Evolutionary conservation across 192 early-diverging fungal species (phyloP).

Genomic region (Pecoramyces ruminantium): DNA sequence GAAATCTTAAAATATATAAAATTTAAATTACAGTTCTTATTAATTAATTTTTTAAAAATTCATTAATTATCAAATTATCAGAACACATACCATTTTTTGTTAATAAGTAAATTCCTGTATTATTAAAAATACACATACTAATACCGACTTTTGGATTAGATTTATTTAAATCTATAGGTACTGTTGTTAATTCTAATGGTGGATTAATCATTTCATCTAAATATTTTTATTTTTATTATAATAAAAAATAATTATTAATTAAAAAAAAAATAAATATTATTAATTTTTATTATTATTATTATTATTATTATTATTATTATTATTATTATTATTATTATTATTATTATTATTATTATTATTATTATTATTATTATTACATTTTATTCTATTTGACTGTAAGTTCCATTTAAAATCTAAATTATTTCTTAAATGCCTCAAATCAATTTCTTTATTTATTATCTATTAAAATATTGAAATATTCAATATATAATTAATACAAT

Average conservation of each 20-base stretch:
- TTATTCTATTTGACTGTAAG: not conserved
- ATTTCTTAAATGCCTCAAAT: not conserved
- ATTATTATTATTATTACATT: not conserved
- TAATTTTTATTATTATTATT: too few species aligned
- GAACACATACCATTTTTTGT: constrained; percentile 66
- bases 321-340: too few species aligned
- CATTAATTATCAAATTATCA: constrained; percentile 4
- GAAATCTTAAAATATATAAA: not conserved
- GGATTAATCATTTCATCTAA: constrained; percentile 35
- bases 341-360: too few species aligned
- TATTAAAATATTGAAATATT: too few species aligned
- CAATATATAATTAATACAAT: too few species aligned
- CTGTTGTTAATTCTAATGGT: constrained; percentile 28
- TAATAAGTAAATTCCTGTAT: constrained; percentile 32
- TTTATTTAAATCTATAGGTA: constrained; percentile 45
- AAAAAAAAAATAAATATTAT: too few species aligned
- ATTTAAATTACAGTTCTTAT: too few species aligned
- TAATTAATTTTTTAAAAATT: not conserved
- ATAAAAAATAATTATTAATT: too few species aligned
- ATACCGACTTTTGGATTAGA: constrained; percentile 59
- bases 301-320: too few species aligned
- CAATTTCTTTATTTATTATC: constrained; percentile 4
- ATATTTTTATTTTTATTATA: not conserved
- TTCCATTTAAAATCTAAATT: not conserved
- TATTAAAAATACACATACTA: constrained; percentile 44